Conservation (phyloP, 1,284 basidiomycete genomes). For the Irpex sp. region DNA sequence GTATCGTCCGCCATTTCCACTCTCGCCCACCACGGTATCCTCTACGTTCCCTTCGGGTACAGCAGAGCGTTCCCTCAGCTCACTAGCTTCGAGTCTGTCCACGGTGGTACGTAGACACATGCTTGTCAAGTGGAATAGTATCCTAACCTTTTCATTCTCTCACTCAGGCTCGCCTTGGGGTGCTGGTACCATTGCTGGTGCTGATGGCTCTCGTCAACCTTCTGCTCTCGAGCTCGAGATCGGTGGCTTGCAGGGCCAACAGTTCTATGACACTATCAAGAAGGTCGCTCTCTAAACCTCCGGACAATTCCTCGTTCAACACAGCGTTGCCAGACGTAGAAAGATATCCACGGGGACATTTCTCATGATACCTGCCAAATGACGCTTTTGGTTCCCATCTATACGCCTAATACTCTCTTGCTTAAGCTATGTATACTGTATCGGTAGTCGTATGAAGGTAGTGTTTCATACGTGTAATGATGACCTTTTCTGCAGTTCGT, state of each 20-base stretch:
- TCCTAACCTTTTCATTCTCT: neutral
- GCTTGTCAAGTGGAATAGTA: neutral
- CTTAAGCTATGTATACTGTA: neutral
- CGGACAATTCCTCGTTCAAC: neutral
- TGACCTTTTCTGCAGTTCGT: neutral
- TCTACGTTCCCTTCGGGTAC: slow-evolving; percentile 81
- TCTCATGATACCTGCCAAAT: neutral
- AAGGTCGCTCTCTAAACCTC: slow-evolving; percentile 25
- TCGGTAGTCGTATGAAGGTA: neutral
- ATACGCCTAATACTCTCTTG: neutral
- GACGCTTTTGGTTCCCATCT: neutral
- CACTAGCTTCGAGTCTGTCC: slow-evolving; percentile 55
- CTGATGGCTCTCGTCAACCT: slow-evolving; percentile 62
- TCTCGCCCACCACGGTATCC: slow-evolving; percentile 76
- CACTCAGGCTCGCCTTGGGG: slow-evolving; percentile 62
- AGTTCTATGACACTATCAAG: slow-evolving; percentile 47
- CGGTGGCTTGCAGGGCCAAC: slow-evolving; percentile 60
- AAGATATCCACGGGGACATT: neutral
- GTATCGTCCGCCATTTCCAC: slow-evolving; percentile 63
- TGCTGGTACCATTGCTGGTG: slow-evolving; percentile 61
- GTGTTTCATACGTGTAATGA: neutral
- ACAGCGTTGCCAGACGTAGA: neutral
- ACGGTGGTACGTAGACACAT: slow-evolving; percentile 53
- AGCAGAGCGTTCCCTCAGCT: slow-evolving; percentile 51
- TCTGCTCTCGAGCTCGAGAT: slow-evolving; percentile 58